phyloP scores from a whole-genome alignment of 2,329 filamentous ascomycete genomes.

The Fusarium multiceps region DNA sequence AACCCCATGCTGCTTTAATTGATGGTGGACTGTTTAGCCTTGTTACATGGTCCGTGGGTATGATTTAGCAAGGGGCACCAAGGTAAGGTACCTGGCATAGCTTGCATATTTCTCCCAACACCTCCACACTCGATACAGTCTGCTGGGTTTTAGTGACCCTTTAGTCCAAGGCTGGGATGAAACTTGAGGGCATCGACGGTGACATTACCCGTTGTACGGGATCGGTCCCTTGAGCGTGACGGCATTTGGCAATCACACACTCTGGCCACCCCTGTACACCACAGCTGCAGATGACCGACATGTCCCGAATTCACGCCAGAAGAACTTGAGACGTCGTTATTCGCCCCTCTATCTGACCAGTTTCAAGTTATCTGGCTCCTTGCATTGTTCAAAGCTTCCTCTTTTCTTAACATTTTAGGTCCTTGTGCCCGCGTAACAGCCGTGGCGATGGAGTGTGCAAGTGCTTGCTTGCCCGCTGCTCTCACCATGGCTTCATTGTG shows the following conservation, averaged over 20 bases:
- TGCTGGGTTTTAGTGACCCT: conserved; percentile 37
- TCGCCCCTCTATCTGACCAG: conserved; percentile 15
- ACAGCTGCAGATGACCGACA: conserved; percentile 38
- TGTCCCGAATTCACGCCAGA: conserved; percentile 45
- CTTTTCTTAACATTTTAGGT: conserved; percentile 12
- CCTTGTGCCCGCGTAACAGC: conserved; percentile 37
- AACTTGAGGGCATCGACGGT: conserved; percentile 25
- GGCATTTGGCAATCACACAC: conserved; percentile 41
- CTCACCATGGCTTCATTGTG: conserved; percentile 67
- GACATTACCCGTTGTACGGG: conserved; percentile 12
- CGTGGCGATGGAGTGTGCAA: conserved; percentile 44
- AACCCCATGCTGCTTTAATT: conserved; percentile 41
- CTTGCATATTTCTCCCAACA: conserved; percentile 16
- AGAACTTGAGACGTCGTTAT: conserved; percentile 21
- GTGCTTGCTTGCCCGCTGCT: conserved; percentile 45
- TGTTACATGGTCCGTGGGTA: conserved; percentile 30
- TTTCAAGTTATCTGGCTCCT: conserved; percentile 23
- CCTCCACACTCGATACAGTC: conserved; percentile 40
- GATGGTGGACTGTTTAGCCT: conserved; percentile 26
- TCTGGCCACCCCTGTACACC: conserved; percentile 34
- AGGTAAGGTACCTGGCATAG: conserved; percentile 42
- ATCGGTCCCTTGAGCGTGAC: conserved; percentile 37
- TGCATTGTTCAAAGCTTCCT: background rate
- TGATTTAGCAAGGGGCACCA: conserved; percentile 36
- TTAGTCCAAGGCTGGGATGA: conserved; percentile 33